These are phyloP conservation scores for Ustilago esculenta DNA, from an alignment of 1,284 basidiomycete genomes.

Conservation along the genomic window DNA sequence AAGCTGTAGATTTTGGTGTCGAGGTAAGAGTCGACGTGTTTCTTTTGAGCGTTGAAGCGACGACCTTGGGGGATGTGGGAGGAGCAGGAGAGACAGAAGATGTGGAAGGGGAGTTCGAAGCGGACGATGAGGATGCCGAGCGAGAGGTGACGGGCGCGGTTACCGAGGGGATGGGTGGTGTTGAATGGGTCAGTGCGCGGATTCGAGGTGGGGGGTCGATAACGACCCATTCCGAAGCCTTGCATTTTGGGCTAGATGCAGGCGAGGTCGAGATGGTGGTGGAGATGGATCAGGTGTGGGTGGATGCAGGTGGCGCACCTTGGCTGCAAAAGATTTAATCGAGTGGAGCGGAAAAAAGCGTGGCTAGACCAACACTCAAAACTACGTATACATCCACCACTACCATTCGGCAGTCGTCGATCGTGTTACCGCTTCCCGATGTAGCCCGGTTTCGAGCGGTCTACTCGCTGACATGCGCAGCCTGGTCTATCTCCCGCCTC, in stretches of 20 bases:
- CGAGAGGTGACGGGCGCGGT: slow-evolving; percentile 89
- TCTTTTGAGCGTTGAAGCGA: slow-evolving; percentile 98
- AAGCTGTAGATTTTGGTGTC: slow-evolving; percentile 94
- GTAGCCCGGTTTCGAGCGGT: no score
- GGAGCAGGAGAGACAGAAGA: slow-evolving; percentile 79
- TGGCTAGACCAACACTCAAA: no score
- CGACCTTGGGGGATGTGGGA: slow-evolving; percentile 54
- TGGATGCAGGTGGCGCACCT: neutral
- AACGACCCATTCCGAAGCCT: slow-evolving; percentile 64
- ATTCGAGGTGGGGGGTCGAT: slow-evolving; percentile 52
- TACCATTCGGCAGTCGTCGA: no score
- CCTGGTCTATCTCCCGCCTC: slow-evolving; percentile 25
- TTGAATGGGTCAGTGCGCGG: slow-evolving; percentile 40
- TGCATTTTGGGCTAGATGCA: no score
- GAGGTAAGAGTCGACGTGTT: slow-evolving; percentile 93
- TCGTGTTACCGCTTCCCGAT: no score
- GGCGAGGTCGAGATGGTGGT: neutral
- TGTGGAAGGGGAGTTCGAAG: slow-evolving; percentile 84
- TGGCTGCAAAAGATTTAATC: no score
- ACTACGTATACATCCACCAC: no score
- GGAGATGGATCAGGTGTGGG: neutral
- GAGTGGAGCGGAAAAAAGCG: no score
- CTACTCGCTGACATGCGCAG: slow-evolving; percentile 1
- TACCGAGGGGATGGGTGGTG: slow-evolving; percentile 72
- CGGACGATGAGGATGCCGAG: slow-evolving; percentile 87